phyloP scores from a whole-genome alignment of 768 basidiomycete species.

The Lenzites betulinus region DNA sequence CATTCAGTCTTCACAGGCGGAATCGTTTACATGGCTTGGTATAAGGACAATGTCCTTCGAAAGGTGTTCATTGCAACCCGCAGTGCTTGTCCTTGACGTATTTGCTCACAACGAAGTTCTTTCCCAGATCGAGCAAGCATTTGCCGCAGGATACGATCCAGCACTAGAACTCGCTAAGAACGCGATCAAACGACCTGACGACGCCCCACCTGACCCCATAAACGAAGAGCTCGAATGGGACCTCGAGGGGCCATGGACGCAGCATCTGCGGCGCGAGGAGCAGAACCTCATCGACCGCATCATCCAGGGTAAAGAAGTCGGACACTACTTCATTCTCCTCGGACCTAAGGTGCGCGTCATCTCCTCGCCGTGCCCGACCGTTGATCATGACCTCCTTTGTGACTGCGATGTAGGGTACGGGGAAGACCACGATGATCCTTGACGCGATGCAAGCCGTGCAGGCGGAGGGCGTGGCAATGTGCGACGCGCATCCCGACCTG shows the following conservation, averaged over 20 bases:
- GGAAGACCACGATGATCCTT: slow-evolving; percentile 83
- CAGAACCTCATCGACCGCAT: slow-evolving; percentile 78
- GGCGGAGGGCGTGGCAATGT: slow-evolving; percentile 74
- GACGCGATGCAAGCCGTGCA: slow-evolving; percentile 75
- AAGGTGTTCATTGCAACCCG: slow-evolving; percentile 62
- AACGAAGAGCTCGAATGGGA: slow-evolving; percentile 34
- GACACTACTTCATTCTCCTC: slow-evolving; percentile 75
- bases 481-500: slow-evolving; percentile 83
- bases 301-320: slow-evolving; percentile 69
- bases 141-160: slow-evolving; percentile 80
- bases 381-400: slow-evolving; percentile 15
- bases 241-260: slow-evolving; percentile 48
- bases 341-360: slow-evolving; percentile 64
- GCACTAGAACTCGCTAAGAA: slow-evolving; percentile 70
- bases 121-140: slow-evolving; percentile 72
- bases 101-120: no score
- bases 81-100: slow-evolving; percentile 5
- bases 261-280: slow-evolving; percentile 70
- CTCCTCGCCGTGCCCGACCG: neutral
- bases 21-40: slow-evolving; percentile 72
- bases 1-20: slow-evolving; percentile 67
- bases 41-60: slow-evolving; percentile 78
- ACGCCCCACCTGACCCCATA: slow-evolving; percentile 22
- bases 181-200: slow-evolving; percentile 36
- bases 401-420: slow-evolving; percentile 55